Percentiles rank a stretch among this genome's conserved stretches.
Conservation (phyloP, 2,329 filamentous ascomycete species). For the Talaromyces sp. region DNA sequence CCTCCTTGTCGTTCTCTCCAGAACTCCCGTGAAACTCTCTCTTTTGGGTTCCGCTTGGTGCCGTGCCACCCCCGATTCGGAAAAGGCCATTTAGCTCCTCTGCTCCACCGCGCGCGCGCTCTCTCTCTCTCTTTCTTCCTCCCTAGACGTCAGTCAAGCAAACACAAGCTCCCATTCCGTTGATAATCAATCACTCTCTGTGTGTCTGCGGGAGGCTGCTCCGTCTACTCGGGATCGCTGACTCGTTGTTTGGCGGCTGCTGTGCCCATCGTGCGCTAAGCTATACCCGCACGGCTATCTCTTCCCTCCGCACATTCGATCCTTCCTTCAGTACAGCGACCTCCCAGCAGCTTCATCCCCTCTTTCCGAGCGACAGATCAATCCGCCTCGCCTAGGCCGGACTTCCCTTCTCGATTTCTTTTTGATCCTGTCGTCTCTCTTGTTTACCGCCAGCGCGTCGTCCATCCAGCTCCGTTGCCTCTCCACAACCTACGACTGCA, state of each 20-base stretch:
- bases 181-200: constrained; percentile 9
- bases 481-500: background rate
- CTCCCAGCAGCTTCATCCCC: constrained; percentile 5
- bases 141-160: background rate
- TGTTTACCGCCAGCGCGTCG: background rate
- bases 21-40: constrained; percentile 4
- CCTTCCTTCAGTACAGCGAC: constrained; percentile 14
- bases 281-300: background rate
- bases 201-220: constrained; percentile 12
- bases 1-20: constrained; percentile 23
- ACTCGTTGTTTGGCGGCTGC: background rate
- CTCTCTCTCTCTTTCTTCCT: constrained; percentile 1
- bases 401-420: background rate
- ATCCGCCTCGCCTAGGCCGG: background rate
- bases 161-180: background rate
- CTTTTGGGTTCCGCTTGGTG: constrained; percentile 11
- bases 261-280: background rate
- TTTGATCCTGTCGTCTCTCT: background rate
- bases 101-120: constrained; percentile 5
- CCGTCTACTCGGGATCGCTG: constrained; percentile 16
- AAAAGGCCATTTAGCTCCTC: constrained; percentile 11
- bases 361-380: constrained; percentile 3
- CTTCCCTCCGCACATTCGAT: constrained; percentile 14
- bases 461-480: background rate
- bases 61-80: constrained; percentile 9